phyloP scores from a whole-genome alignment of 345 rosid genomes.

The Arabis alpina region DNA sequence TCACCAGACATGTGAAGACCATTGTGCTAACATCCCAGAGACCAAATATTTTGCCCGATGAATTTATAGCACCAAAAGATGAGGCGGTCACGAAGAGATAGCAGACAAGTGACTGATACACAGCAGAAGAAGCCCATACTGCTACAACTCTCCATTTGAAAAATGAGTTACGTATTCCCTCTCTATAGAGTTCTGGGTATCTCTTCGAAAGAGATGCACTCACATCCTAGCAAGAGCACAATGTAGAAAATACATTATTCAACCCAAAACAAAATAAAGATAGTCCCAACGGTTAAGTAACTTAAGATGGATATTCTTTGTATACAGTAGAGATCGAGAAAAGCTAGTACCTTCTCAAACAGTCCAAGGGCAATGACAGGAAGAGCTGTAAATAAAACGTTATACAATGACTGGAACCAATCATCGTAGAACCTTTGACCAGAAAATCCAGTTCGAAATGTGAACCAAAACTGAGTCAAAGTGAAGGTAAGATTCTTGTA shows the following conservation, averaged over 20 bases:
- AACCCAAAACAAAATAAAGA: background rate
- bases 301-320: background rate
- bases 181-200: conserved; percentile 94
- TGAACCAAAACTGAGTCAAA: conserved; percentile 99
- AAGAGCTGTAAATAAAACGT: conserved; percentile 89
- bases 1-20: conserved; percentile 93
- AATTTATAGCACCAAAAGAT: conserved; percentile 60
- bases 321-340: conserved; percentile 10
- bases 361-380: conserved; percentile 95
- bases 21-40: conserved; percentile 98
- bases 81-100: conserved; percentile 69
- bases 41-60: conserved; percentile 86
- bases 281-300: background rate
- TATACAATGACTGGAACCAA: conserved; percentile 98
- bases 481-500: conserved; percentile 99
- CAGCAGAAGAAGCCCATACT: conserved; percentile 84
- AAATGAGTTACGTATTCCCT: conserved; percentile 81
- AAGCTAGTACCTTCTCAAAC: conserved; percentile 80
- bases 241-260: background rate
- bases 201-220: conserved; percentile 93
- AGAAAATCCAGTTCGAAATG: conserved; percentile 96
- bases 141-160: conserved; percentile 94
- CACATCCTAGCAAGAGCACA: conserved; percentile 68
- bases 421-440: conserved; percentile 99
- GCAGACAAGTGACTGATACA: conserved; percentile 88